A percentile compares a stretch with the other conserved stretches of the same genome.
Evolutionary conservation across 371 early-diverging fungal species (phyloP).

Genomic region (Ordospora pajunii): DNA sequence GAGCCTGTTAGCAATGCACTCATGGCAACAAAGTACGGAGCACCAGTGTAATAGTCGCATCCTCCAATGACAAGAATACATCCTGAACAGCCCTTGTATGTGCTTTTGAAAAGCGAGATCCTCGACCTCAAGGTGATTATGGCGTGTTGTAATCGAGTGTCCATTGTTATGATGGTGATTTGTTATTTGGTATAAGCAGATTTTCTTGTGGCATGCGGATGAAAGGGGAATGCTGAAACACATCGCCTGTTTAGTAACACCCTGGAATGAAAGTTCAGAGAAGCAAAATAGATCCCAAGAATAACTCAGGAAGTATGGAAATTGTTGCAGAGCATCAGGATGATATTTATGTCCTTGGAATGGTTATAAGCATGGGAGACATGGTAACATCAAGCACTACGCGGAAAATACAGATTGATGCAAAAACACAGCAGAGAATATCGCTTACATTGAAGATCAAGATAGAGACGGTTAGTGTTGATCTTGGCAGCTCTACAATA

Average conservation of each 20-base stretch:
- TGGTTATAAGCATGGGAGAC: constrained; percentile 50
- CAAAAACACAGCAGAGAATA: constrained; percentile 49
- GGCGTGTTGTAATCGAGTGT: neutral
- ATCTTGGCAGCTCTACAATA: constrained; percentile 52
- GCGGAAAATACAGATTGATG: constrained; percentile 52
- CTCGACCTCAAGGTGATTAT: neutral
- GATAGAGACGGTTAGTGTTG: constrained; percentile 46
- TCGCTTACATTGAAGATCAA: constrained; percentile 49
- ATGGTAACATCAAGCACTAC: constrained; percentile 47
- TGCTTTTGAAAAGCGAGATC: neutral
- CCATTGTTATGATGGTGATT: neutral
- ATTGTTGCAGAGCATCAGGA: constrained; percentile 52
- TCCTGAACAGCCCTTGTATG: constrained; percentile 47
- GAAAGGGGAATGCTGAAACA: too few species aligned
- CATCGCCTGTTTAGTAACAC: neutral
- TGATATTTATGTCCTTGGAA: constrained; percentile 57
- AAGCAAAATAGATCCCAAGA: constrained; percentile 31
- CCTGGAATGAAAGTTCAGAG: constrained; percentile 44
- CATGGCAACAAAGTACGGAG: constrained; percentile 76
- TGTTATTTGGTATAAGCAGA: too few species aligned
- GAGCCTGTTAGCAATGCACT: constrained; percentile 72
- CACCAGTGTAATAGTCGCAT: constrained; percentile 68
- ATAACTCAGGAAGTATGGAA: constrained; percentile 8
- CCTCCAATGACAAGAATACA: constrained; percentile 54
- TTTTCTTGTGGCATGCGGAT: neutral